These are phyloP conservation scores for Tulasnella sp. DNA, from an alignment of 768 basidiomycete genomes.

Conservation along the genomic window DNA sequence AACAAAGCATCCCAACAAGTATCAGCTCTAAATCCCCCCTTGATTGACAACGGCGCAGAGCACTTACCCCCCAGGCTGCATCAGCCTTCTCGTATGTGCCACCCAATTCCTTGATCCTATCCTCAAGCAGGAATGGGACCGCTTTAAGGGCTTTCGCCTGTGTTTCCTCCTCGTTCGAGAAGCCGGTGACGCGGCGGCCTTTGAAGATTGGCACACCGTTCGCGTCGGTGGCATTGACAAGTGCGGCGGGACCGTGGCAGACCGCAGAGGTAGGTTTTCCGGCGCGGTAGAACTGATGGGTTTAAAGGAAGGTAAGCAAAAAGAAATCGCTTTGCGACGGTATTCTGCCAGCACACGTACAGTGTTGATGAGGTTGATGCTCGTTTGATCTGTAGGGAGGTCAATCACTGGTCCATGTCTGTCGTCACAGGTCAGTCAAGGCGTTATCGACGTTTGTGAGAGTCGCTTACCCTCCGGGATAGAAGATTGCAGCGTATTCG, in stretches of 20 bases:
- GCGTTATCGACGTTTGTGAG: neutral
- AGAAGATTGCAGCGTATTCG: slow-evolving; percentile 66
- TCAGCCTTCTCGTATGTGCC: slow-evolving; percentile 51
- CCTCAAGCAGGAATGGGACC: slow-evolving; percentile 64
- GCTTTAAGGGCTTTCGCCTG: slow-evolving; percentile 35
- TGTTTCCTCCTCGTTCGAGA: slow-evolving; percentile 63
- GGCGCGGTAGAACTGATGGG: slow-evolving; percentile 47
- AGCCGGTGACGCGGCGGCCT: slow-evolving; percentile 49
- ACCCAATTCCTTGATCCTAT: slow-evolving; percentile 49
- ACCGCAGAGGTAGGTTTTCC: slow-evolving; percentile 62
- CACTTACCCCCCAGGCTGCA: slow-evolving; percentile 46
- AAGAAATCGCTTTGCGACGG: neutral
- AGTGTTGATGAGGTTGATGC: slow-evolving; percentile 46
- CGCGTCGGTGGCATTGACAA: slow-evolving; percentile 44
- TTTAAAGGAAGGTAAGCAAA: neutral
- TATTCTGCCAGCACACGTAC: slow-evolving; percentile 28
- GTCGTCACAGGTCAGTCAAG: too few relatives aligned
- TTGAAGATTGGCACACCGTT: slow-evolving; percentile 55
- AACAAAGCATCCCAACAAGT: neutral
- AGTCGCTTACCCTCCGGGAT: slow-evolving; percentile 48
- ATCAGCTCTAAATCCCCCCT: too few relatives aligned
- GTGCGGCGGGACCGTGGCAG: slow-evolving; percentile 70
- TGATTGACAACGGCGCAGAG: slow-evolving; percentile 22
- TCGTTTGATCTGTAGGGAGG: slow-evolving; percentile 45
- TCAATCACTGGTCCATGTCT: slow-evolving; percentile 65